Percentiles rank a stretch among this genome's conserved stretches.
Conservation (phyloP, 768 basidiomycete genomes). For the Coprinopsis strossmayeri region DNA sequence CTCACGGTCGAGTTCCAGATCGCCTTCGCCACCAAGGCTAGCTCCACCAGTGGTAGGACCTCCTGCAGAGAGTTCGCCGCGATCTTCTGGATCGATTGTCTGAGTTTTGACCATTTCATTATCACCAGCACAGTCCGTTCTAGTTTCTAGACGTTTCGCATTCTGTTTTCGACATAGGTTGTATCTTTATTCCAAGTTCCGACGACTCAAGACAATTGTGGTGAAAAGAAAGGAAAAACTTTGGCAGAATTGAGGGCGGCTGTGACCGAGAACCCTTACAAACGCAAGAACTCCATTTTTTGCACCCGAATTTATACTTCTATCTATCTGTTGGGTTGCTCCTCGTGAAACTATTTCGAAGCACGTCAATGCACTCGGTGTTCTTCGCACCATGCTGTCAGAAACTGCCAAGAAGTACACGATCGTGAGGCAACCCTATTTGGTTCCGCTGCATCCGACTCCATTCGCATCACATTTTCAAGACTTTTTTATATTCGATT, state of each 20-base stretch:
- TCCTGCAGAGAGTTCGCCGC: neutral
- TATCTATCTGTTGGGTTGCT: too few relatives aligned
- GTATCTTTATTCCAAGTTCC: slow-evolving; percentile 4
- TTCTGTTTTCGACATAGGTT: slow-evolving; percentile 4
- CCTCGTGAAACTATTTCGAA: too few relatives aligned
- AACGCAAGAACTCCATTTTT: too few relatives aligned
- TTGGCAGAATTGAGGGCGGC: neutral
- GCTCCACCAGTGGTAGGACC: neutral
- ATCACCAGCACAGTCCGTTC: neutral
- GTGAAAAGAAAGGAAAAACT: neutral
- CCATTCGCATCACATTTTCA: too few relatives aligned
- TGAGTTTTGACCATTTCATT: neutral
- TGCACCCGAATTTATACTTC: too few relatives aligned
- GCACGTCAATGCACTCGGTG: too few relatives aligned
- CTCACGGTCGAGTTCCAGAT: neutral
- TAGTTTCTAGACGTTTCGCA: neutral
- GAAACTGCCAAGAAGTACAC: too few relatives aligned
- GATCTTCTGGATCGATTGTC: slow-evolving; percentile 6
- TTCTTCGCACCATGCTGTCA: too few relatives aligned
- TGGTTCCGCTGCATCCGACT: too few relatives aligned
- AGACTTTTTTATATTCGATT: too few relatives aligned
- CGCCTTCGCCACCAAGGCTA: neutral
- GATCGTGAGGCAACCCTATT: too few relatives aligned
- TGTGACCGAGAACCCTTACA: neutral
- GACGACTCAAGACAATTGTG: neutral